phyloP scores from a whole-genome alignment of 2,329 filamentous ascomycete genomes.

The Aschersonia sp. region DNA sequence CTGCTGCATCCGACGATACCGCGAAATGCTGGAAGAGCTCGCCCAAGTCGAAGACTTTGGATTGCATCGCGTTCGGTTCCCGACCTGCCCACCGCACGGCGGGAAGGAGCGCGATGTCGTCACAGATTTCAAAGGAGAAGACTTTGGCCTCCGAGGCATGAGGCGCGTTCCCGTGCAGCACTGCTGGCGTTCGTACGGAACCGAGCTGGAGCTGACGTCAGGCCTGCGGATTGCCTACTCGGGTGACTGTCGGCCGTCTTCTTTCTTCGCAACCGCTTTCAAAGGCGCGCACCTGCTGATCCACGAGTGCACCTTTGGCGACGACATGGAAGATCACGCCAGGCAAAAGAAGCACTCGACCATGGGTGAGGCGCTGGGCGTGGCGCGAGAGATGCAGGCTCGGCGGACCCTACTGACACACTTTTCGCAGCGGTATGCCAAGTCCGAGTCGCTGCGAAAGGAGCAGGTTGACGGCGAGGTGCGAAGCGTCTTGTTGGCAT shows the following conservation, averaged over 20 bases:
- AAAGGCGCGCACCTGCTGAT: slow-evolving; percentile 67
- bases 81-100: slow-evolving; percentile 10
- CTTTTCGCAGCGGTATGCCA: slow-evolving; percentile 88
- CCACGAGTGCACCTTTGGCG: slow-evolving; percentile 93
- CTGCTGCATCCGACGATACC: slow-evolving; percentile 57
- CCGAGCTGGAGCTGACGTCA: slow-evolving; percentile 61
- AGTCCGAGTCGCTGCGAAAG: slow-evolving; percentile 24
- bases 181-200: slow-evolving; percentile 65
- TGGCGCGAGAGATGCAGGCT: slow-evolving; percentile 68
- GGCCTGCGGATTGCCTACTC: slow-evolving; percentile 85
- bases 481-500: slow-evolving; percentile 49
- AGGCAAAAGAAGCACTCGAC: slow-evolving; percentile 82
- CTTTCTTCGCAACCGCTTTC: slow-evolving; percentile 55
- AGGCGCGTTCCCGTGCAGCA: slow-evolving; percentile 58
- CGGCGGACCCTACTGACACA: slow-evolving; percentile 76
- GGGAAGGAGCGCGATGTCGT: slow-evolving; percentile 13
- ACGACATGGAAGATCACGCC: slow-evolving; percentile 67
- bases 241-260: slow-evolving; percentile 77
- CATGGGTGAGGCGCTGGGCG: slow-evolving; percentile 66
- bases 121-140: slow-evolving; percentile 26
- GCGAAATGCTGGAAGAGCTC: slow-evolving; percentile 67
- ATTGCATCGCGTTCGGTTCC: slow-evolving; percentile 34
- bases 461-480: slow-evolving; percentile 19
- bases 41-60: slow-evolving; percentile 64
- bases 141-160: slow-evolving; percentile 50